Evolutionary conservation across 78 protist genomes (phyloP).

Genomic region (Dictyostelium citrinum): DNA sequence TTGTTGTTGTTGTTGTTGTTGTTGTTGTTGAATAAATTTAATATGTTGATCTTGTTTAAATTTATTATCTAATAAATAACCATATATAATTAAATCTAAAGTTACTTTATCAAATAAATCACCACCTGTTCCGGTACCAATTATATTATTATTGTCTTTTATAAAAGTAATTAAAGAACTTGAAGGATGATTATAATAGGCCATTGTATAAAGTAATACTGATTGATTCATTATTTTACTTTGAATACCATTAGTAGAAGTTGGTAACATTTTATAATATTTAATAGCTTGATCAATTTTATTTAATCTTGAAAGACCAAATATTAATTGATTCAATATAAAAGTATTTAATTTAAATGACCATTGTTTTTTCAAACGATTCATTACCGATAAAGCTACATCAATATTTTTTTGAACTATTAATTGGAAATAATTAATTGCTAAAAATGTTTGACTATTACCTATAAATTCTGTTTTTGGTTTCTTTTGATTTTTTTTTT

Average conservation of each 20-base stretch:
- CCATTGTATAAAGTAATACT: not conserved
- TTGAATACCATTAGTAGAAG: not conserved
- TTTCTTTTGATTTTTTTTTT: not conserved
- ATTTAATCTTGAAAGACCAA: not conserved
- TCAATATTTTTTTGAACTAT: not conserved
- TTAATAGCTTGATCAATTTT: not conserved
- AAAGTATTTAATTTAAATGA: not conserved
- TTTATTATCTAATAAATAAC: slow-evolving; percentile 18
- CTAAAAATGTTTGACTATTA: not conserved
- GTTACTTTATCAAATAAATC: not conserved
- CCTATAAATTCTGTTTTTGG: not conserved
- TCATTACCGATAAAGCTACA: not conserved
- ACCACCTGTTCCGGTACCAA: not conserved
- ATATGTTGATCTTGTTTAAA: not conserved
- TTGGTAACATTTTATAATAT: not conserved
- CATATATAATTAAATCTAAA: slow-evolving; percentile 5
- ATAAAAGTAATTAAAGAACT: not conserved
- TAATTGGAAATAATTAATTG: not conserved
- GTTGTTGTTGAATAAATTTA: not conserved
- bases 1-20: not conserved
- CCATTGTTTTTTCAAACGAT: slow-evolving; percentile 17
- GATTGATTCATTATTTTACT: slow-evolving; percentile 6
- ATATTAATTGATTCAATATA: not conserved
- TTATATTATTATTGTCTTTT: not conserved
- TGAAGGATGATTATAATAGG: not conserved